Evolutionary conservation across 2,329 filamentous ascomycete species (phyloP), one percentile per base, ranked within the genome.

Genomic region (Apiospora pterosperma): DNA sequence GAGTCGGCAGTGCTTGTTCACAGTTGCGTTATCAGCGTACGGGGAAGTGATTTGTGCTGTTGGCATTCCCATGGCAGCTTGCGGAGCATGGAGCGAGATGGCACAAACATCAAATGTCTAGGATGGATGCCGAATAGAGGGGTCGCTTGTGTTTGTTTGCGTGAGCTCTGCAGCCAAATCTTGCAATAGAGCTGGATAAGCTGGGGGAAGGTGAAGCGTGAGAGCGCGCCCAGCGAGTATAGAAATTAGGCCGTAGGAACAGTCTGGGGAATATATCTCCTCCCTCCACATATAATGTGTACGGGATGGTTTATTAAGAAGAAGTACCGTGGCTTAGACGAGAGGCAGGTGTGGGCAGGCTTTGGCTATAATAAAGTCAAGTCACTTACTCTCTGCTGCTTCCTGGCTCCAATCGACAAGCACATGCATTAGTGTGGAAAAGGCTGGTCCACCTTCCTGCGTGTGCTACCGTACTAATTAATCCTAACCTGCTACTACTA

Each of bases 391-490:
- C 41, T 19, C n/a, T n/a, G n/a, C 10, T 23, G 25, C 6, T 8
- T 16, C 16, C 41, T 19, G 59, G 59, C 59, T 61, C 59, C 19
- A 61, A n/a, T 41, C 59, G 36, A 39, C 59, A 28, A 61, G 59
- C 59, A 61, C 36, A 61, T 61, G 59, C 59, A 61, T 61, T 61
- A 61, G 48, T 55, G 48, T 28, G n/a, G 28, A 34, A 16, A 55
- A 8, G 21, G 23, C 5, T 21, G 59, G 36, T 7, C 36, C 55
- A 59, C 23, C 59, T 41, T 23, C 36, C 36, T 61, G 59, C 59
- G 28, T 55, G 48, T 55, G n/a, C n/a, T n/a, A n/a, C n/a, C n/a
- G n/a, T n/a, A n/a, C n/a, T n/a, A n/a, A n/a, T n/a, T n/a, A n/a
- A n/a, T n/a, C n/a, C n/a, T n/a, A n/a, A n/a, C n/a, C n/a, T n/a